Percentiles rank a stretch among this genome's conserved stretches.
Evolutionary conservation across 2,329 filamentous ascomycete species (phyloP).

Genomic region (Aureobasidium lini): DNA sequence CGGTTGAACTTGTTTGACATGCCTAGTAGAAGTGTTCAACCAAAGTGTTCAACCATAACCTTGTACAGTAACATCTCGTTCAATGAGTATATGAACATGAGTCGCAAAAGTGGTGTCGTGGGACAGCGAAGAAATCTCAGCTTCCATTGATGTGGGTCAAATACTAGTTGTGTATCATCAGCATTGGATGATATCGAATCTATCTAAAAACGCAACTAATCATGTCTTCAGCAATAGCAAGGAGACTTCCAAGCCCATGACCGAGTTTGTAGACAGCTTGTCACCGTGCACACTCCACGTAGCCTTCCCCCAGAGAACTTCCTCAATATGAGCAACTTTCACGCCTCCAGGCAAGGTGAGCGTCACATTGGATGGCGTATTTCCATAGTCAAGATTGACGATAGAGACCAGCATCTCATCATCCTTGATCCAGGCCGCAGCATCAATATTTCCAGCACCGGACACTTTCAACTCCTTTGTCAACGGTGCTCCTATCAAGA

Average conservation of each 20-base stretch:
- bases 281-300: conserved; percentile 10
- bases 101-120: too few relatives aligned
- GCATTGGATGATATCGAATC: too few relatives aligned
- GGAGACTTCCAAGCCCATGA: neutral
- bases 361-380: conserved; percentile 14
- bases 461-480: conserved; percentile 19
- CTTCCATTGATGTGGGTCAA: too few relatives aligned
- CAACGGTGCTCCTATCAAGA: conserved; percentile 29
- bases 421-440: conserved; percentile 33
- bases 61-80: too few relatives aligned
- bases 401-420: conserved; percentile 33
- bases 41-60: too few relatives aligned
- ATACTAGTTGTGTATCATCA: too few relatives aligned
- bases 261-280: neutral
- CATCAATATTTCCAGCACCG: conserved; percentile 30
- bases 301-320: conserved; percentile 18
- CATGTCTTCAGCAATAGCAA: neutral
- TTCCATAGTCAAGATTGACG: conserved; percentile 29
- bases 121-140: too few relatives aligned
- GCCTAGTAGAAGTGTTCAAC: neutral
- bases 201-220: too few relatives aligned
- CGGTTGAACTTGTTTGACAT: neutral
- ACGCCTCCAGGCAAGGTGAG: conserved; percentile 17
- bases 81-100: too few relatives aligned
- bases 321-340: neutral